A percentile compares a stretch with the other conserved stretches of the same genome.
Conservation (phyloP, 805 yeast species). For the Wickerhamomyces hampshirensis region DNA sequence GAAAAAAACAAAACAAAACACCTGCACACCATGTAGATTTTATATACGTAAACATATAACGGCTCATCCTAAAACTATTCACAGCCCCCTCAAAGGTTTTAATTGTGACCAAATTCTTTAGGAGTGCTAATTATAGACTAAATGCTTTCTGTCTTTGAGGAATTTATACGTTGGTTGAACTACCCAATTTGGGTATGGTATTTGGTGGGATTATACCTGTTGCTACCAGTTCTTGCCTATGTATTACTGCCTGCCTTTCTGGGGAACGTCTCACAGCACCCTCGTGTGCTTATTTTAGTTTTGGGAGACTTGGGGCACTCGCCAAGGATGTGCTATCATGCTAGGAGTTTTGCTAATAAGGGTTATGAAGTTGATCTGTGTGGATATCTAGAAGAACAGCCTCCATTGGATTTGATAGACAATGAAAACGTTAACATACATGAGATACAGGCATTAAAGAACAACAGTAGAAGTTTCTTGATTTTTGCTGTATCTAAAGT, state of each 20-base stretch:
- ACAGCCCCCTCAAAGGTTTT: too few species aligned
- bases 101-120: too few species aligned
- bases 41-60: too few species aligned
- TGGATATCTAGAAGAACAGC: slow-evolving; percentile 66
- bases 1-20: background rate
- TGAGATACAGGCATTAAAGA: slow-evolving; percentile 40
- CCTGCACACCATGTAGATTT: slow-evolving; percentile 7
- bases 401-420: slow-evolving; percentile 47
- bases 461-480: slow-evolving; percentile 42
- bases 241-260: slow-evolving; percentile 30
- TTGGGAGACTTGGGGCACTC: slow-evolving; percentile 94
- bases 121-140: background rate
- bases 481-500: slow-evolving; percentile 59
- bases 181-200: slow-evolving; percentile 39
- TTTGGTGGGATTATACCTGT: slow-evolving; percentile 40
- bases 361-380: slow-evolving; percentile 79
- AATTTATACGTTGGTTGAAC: slow-evolving; percentile 16
- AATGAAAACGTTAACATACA: slow-evolving; percentile 49
- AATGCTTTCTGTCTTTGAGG: slow-evolving; percentile 1
- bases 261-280: slow-evolving; percentile 33
- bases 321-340: slow-evolving; percentile 92
- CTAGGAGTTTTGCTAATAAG: slow-evolving; percentile 58
- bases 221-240: slow-evolving; percentile 32
- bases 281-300: slow-evolving; percentile 71
- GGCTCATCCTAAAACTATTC: too few species aligned